Evolutionary conservation across 2,329 filamentous ascomycete species (phyloP), one percentile per base, ranked within the genome.

Genomic region (Myrmaecium sp.): DNA sequence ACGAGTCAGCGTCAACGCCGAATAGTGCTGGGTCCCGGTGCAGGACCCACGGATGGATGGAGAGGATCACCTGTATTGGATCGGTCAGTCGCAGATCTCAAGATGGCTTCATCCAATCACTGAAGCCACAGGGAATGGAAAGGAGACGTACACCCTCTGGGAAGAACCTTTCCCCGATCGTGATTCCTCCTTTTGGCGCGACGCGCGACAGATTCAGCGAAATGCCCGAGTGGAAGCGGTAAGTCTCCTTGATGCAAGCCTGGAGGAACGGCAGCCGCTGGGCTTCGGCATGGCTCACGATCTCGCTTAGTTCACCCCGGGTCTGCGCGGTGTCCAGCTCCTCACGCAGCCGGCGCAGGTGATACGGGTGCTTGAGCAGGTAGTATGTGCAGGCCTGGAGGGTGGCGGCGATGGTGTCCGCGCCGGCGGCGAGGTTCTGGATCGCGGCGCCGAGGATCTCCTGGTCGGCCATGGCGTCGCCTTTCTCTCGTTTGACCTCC

Each of bases 241-340:
- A 42, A 5, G 49, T 41, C 30, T 58, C 53, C 34, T 55, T 55
- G 25, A 51, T 37, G 34, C 47, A 49, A 24, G 51, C 49, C 25
- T 54, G 47, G 4, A 54, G 39, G 23, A 45, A 48, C 0, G 44
- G 44, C 25, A 54, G 27, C 15, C 45, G 43, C 19, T 42, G 35
- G 2, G 43, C 40, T 25, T 52, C 44, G 0, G 29, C 33, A 23
- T 46, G 46, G 7, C 13, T 33, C 26, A 21, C 35, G 21, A 12
- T 31, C 19, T 10, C 34, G 12, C 26, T 32, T 11, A 41, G 26
- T 6, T 33, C 15, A n/a, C n/a, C n/a, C n/a, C 17, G 16, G 10
- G 8, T 14, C 5, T 14, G 21, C 11, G 28, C 34, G 8, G 28
- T 26, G n/a, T 45, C 43, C 4, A 44, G 15, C 24, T 43, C 46